Evolutionary conservation across 495 filamentous ascomycete genomes (phyloP).

Genomic region (Elasticomyces elasticus): DNA sequence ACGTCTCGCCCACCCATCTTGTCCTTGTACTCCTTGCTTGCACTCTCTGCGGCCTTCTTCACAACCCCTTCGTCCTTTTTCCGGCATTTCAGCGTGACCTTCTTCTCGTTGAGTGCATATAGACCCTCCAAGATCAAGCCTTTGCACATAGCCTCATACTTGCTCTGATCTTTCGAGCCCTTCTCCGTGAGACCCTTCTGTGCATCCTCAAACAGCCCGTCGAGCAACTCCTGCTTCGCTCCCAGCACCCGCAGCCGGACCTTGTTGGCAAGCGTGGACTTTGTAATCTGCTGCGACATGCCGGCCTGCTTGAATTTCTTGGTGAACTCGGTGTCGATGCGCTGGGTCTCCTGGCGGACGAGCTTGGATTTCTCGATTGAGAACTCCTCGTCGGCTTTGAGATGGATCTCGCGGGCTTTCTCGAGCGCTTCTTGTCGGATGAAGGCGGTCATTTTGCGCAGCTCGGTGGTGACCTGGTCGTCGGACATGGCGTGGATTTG

Average conservation of each 20-base stretch:
- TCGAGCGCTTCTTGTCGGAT: conserved; percentile 96
- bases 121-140: conserved; percentile 79
- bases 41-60: conserved; percentile 64
- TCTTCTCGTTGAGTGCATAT: conserved; percentile 74
- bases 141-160: conserved; percentile 67
- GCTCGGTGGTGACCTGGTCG: conserved; percentile 92
- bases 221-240: conserved; percentile 78
- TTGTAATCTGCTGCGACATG: conserved; percentile 96
- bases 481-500: conserved; percentile 88
- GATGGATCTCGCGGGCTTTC: conserved; percentile 90
- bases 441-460: conserved; percentile 99
- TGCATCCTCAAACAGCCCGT: conserved; percentile 80
- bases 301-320: conserved; percentile 97
- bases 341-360: conserved; percentile 80
- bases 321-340: conserved; percentile 86
- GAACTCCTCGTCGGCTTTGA: conserved; percentile 98
- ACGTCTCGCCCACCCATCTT: conserved; percentile 51
- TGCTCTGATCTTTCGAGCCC: conserved; percentile 41
- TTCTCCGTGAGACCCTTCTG: conserved; percentile 53
- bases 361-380: conserved; percentile 97
- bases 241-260: conserved; percentile 77
- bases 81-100: conserved; percentile 59
- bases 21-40: conserved; percentile 70
- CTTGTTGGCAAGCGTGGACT: conserved; percentile 89
- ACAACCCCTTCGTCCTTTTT: conserved; percentile 68